phyloP scores from a whole-genome alignment of 2,329 filamentous ascomycete genomes.

The Botryotinia convoluta region DNA sequence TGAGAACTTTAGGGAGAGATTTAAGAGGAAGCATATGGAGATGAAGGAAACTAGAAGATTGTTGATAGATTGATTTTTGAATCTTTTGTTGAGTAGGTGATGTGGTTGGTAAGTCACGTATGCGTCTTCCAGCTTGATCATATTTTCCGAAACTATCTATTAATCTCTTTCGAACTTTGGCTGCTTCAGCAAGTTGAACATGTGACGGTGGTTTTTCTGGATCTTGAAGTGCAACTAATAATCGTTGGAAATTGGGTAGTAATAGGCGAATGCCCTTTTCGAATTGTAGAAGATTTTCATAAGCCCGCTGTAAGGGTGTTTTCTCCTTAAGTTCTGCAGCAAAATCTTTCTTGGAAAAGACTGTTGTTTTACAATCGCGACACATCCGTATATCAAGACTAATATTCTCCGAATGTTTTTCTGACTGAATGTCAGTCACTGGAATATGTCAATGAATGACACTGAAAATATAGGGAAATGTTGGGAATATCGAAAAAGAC shows the following conservation, averaged over 20 bases:
- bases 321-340: conserved; percentile 54
- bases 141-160: conserved; percentile 73
- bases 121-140: conserved; percentile 64
- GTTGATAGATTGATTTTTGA: conserved; percentile 67
- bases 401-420: conserved; percentile 52
- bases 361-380: conserved; percentile 73
- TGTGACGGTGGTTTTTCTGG: conserved; percentile 50
- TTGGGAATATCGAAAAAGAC: neutral
- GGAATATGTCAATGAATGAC: conserved; percentile 33
- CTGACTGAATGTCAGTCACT: conserved; percentile 42
- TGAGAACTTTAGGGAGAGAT: conserved; percentile 56
- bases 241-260: conserved; percentile 66
- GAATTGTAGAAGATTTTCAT: conserved; percentile 67
- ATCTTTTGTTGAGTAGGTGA: conserved; percentile 61
- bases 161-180: conserved; percentile 67
- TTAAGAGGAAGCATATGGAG: conserved; percentile 74
- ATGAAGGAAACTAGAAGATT: conserved; percentile 67
- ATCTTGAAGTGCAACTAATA: conserved; percentile 63
- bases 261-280: conserved; percentile 67
- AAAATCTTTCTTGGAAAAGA: conserved; percentile 69
- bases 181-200: conserved; percentile 62
- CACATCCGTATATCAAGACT: conserved; percentile 87
- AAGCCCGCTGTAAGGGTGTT: conserved; percentile 61
- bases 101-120: conserved; percentile 64
- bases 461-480: neutral